Evolutionary conservation across 129 eudicot species (phyloP).

Genomic region (Tagetes patula): DNA sequence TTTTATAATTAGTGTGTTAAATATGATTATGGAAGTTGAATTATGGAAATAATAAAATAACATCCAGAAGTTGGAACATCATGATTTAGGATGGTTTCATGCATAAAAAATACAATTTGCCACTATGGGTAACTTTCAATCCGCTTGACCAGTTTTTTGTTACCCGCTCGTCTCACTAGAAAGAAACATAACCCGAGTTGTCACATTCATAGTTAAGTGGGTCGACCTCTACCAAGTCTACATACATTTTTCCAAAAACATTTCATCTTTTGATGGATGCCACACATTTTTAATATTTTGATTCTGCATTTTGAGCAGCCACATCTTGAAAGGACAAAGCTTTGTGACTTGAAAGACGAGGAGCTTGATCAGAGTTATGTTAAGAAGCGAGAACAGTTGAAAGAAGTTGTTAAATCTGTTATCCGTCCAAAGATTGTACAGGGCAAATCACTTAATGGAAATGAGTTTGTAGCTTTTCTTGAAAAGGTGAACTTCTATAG

Average conservation of each 20-base stretch:
- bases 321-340: slow-evolving; percentile 92
- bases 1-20: neutral
- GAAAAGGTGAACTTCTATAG: slow-evolving; percentile 61
- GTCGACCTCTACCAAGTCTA: neutral
- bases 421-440: slow-evolving; percentile 90
- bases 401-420: slow-evolving; percentile 68
- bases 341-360: slow-evolving; percentile 86
- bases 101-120: neutral
- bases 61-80: neutral
- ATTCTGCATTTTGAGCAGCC: slow-evolving; percentile 57
- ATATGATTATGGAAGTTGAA: neutral
- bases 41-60: neutral
- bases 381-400: slow-evolving; percentile 70
- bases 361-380: slow-evolving; percentile 86
- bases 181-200: neutral
- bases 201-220: neutral
- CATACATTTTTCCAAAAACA: neutral
- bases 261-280: neutral
- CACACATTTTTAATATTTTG: slow-evolving; percentile 10
- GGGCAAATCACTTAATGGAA: slow-evolving; percentile 81
- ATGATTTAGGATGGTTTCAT: neutral
- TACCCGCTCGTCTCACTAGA: neutral
- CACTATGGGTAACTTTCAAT: neutral
- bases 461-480: slow-evolving; percentile 80
- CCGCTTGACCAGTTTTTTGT: neutral